phyloP scores from a whole-genome alignment of 192 early-diverging fungal genomes.

The Chytriomyces confervae region DNA sequence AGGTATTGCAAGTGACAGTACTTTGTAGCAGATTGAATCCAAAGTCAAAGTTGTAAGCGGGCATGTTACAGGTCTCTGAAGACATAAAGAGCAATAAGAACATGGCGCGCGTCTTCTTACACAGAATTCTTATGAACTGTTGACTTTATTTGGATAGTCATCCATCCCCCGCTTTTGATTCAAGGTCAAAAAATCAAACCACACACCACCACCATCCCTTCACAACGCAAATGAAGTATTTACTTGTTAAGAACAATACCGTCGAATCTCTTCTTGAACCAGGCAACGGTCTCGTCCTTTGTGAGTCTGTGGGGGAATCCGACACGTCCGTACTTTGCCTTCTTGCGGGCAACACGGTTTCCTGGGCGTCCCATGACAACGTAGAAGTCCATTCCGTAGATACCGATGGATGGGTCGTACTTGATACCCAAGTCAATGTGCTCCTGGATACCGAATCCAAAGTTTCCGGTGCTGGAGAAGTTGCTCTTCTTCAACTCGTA shows the following conservation, averaged over 20 bases:
- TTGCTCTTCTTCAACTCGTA: conserved; percentile 95
- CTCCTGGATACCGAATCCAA: conserved; percentile 99
- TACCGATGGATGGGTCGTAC: conserved; percentile 99
- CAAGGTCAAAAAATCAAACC: too few species aligned
- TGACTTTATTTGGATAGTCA: too few species aligned
- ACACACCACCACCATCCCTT: too few species aligned
- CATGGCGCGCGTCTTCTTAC: too few species aligned
- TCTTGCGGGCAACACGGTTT: conserved; percentile 92
- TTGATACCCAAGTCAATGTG: conserved; percentile 99
- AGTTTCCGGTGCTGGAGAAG: conserved; percentile 99
- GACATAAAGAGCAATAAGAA: too few species aligned
- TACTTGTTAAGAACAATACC: conserved; percentile 87
- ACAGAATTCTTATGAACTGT: too few species aligned
- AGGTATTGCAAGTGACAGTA: too few species aligned
- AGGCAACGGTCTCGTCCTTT: conserved; percentile 95
- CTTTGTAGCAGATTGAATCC: too few species aligned
- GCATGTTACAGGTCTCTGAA: too few species aligned
- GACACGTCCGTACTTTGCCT: conserved; percentile 81
- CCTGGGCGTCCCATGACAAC: conserved; percentile 98
- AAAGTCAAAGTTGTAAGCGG: too few species aligned
- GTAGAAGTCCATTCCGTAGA: conserved; percentile 96
- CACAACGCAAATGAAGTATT: conserved; percentile 38
- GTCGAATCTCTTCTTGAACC: conserved; percentile 98
- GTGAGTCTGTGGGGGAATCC: conserved; percentile 89
- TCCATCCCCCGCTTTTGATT: too few species aligned